These are phyloP conservation scores for Sclerotinia spermophila DNA, from an alignment of 2,329 filamentous ascomycete species.

Conservation along the genomic window DNA sequence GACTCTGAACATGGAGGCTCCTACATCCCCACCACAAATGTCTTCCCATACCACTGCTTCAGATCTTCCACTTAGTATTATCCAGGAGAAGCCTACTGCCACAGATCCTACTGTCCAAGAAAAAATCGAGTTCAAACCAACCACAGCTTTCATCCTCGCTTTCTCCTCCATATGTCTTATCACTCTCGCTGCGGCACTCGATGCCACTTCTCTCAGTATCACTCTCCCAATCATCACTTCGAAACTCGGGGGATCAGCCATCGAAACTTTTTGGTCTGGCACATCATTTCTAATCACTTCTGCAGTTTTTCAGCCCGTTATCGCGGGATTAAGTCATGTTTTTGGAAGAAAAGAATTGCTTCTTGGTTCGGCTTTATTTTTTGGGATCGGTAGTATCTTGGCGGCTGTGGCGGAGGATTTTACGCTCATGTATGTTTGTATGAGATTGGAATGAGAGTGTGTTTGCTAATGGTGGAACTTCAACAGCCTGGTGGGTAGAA, in stretches of 20 bases:
- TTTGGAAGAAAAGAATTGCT: conserved; percentile 41
- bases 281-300: conserved; percentile 66
- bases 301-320: conserved; percentile 55
- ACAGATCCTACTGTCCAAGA: too few species aligned
- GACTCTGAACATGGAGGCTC: neutral
- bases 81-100: neutral
- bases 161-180: conserved; percentile 42
- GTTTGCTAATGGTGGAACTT: neutral
- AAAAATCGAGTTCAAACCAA: conserved; percentile 28
- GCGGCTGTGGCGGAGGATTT: conserved; percentile 40
- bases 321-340: conserved; percentile 40
- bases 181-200: conserved; percentile 59
- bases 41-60: neutral
- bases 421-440: conserved; percentile 32
- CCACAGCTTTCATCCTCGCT: conserved; percentile 29
- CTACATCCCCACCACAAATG: too few species aligned
- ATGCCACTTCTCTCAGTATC: conserved; percentile 62
- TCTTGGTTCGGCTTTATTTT: conserved; percentile 35
- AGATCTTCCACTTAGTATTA: neutral
- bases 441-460: neutral
- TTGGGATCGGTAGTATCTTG: conserved; percentile 41
- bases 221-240: conserved; percentile 54
- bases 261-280: conserved; percentile 68
- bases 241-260: conserved; percentile 49
- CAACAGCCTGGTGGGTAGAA: conserved; percentile 39